phyloP scores from a whole-genome alignment of 2,329 filamentous ascomycete species.

The Fusarium sp. region DNA sequence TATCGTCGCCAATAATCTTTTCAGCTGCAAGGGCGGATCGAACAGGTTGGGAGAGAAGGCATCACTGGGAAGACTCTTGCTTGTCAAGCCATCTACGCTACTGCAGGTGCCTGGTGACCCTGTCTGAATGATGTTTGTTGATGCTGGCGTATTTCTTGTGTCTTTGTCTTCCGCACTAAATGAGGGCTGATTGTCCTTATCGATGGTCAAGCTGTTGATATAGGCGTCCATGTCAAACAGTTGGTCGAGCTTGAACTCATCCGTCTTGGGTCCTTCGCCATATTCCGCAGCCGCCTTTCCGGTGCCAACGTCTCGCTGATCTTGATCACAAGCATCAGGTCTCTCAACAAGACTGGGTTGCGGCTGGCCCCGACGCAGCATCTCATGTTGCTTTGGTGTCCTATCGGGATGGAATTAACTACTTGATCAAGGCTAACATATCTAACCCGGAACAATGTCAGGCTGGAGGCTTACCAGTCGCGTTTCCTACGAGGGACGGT shows the following conservation, averaged over 20 bases:
- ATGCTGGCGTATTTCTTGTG: neutral
- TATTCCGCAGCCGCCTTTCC: neutral
- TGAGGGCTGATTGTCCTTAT: neutral
- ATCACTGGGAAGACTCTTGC: too few species aligned
- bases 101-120: too few species aligned
- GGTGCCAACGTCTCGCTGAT: neutral
- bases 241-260: neutral
- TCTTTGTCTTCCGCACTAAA: neutral
- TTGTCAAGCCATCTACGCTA: too few species aligned
- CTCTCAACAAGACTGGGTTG: too few species aligned
- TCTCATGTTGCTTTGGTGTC: too few species aligned
- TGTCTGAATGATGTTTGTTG: too few species aligned
- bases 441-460: too few species aligned
- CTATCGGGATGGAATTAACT: neutral
- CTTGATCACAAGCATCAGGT: neutral
- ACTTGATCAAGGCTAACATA: too few species aligned
- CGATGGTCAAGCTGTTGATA: neutral
- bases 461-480: slow-evolving; percentile 10
- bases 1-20: neutral
- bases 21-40: neutral
- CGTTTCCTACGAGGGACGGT: slow-evolving; percentile 14
- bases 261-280: neutral
- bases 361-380: too few species aligned
- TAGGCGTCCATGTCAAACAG: slow-evolving; percentile 5
- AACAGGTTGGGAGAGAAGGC: too few species aligned